phyloP scores from a whole-genome alignment of 2,329 filamentous ascomycete species.

The Colletotrichum tofieldiae region DNA sequence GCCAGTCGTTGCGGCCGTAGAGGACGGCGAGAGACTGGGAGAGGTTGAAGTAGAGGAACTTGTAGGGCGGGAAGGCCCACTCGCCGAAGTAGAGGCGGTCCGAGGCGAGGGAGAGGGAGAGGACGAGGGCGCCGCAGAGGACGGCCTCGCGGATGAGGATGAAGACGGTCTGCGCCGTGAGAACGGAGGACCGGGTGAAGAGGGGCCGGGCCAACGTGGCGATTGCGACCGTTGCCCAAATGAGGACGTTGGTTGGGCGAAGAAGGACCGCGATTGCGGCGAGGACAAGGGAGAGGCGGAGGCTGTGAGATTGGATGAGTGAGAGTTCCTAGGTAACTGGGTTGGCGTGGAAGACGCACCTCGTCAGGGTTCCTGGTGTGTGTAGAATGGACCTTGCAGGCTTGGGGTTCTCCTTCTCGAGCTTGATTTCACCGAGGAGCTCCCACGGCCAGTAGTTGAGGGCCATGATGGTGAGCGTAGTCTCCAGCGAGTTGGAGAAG shows the following conservation, averaged over 20 bases:
- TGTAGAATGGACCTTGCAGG: conserved; percentile 49
- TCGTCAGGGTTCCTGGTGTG: conserved; percentile 50
- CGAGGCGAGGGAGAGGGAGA: conserved; percentile 75
- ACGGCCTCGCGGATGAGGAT: conserved; percentile 75
- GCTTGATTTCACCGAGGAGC: conserved; percentile 64
- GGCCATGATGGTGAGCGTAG: conserved; percentile 85
- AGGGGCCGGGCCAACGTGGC: conserved; percentile 61
- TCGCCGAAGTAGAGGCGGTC: conserved; percentile 86
- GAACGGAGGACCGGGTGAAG: conserved; percentile 56
- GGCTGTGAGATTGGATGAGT: conserved; percentile 46
- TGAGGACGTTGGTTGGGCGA: conserved; percentile 89
- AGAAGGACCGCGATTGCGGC: conserved; percentile 88
- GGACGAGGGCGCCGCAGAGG: conserved; percentile 74
- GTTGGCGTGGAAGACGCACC: not conserved
- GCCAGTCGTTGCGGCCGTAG: conserved; percentile 90
- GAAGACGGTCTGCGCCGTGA: conserved; percentile 61
- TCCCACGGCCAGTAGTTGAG: conserved; percentile 91
- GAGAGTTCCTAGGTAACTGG: not conserved
- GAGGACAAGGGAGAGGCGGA: conserved; percentile 76
- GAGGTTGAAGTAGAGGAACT: conserved; percentile 93
- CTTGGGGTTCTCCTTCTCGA: conserved; percentile 59
- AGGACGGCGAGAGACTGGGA: conserved; percentile 90
- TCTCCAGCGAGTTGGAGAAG: conserved; percentile 94
- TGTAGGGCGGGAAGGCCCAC: conserved; percentile 91
- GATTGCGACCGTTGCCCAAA: conserved; percentile 80